These are phyloP conservation scores for Pseudogymnoascus sp. DNA, from an alignment of 2,329 filamentous ascomycete species.

Conservation along the genomic window DNA sequence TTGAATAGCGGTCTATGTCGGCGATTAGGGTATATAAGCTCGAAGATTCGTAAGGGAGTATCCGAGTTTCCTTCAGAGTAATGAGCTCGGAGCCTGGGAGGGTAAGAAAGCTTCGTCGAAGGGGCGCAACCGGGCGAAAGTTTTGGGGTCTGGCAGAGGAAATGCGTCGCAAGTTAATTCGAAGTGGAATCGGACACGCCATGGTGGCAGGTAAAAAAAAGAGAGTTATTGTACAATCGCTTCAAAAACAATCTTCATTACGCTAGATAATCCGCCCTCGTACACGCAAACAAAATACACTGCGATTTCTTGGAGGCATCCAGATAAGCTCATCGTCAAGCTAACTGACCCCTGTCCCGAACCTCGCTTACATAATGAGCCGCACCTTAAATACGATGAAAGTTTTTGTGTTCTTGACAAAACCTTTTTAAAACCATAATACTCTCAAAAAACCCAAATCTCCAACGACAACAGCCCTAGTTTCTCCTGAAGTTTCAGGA, in stretches of 20 bases:
- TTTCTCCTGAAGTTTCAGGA: slow-evolving; percentile 4
- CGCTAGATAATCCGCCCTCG: neutral
- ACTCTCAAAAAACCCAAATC: neutral
- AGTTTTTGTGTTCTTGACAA: neutral
- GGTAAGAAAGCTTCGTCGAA: slow-evolving; percentile 38
- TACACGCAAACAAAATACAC: neutral
- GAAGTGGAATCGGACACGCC: neutral
- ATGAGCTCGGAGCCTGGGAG: slow-evolving; percentile 41
- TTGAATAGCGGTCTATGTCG: slow-evolving; percentile 75
- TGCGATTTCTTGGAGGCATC: neutral
- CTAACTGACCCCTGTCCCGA: neutral
- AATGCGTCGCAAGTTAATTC: neutral
- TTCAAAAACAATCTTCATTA: neutral
- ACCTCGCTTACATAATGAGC: slow-evolving; percentile 6
- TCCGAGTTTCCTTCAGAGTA: slow-evolving; percentile 64
- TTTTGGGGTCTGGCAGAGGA: neutral
- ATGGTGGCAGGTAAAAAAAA: neutral
- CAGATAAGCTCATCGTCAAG: neutral
- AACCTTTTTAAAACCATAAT: neutral
- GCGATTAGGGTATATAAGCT: slow-evolving; percentile 80
- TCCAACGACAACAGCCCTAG: neutral
- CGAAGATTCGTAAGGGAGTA: slow-evolving; percentile 63
- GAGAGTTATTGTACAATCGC: neutral
- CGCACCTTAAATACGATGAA: slow-evolving; percentile 6
- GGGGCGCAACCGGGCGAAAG: neutral